Evolutionary conservation across 2,329 filamentous ascomycete genomes (phyloP).

Genomic region (Talaromyces sp.): DNA sequence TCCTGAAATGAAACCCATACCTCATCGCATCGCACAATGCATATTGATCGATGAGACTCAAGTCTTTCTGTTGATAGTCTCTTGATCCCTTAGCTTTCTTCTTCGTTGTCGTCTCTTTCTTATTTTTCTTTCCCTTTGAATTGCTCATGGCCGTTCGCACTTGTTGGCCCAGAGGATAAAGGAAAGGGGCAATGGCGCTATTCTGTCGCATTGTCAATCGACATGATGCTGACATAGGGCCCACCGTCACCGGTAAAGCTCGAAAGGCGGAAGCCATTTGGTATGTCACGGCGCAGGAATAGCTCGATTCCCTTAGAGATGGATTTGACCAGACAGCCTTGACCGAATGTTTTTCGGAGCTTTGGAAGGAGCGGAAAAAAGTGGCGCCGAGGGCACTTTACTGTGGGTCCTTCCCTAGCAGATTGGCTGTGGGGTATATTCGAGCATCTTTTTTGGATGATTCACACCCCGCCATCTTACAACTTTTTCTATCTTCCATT

Average conservation of each 20-base stretch:
- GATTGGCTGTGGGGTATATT: conserved; percentile 15
- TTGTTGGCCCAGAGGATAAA: conserved; percentile 32
- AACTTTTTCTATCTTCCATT: not conserved
- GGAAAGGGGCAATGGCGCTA: conserved; percentile 29
- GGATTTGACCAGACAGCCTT: not conserved
- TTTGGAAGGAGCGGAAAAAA: conserved; percentile 13
- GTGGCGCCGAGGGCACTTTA: not conserved
- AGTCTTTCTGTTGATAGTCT: conserved; percentile 60
- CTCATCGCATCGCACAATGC: conserved; percentile 90
- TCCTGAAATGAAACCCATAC: conserved; percentile 35
- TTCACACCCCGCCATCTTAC: conserved; percentile 13
- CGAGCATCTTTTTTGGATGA: conserved; percentile 9
- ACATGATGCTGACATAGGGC: conserved; percentile 33
- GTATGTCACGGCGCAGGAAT: conserved; percentile 1
- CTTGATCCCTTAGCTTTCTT: conserved; percentile 62
- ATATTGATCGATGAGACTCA: conserved; percentile 68
- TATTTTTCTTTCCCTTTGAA: conserved; percentile 50
- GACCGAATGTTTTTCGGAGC: conserved; percentile 18
- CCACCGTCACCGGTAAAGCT: conserved; percentile 34
- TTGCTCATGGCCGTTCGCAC: conserved; percentile 36
- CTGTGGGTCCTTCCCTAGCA: conserved; percentile 1
- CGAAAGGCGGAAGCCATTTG: conserved; percentile 36
- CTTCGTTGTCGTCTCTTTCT: conserved; percentile 44
- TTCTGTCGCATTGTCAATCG: conserved; percentile 28
- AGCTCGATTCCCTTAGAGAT: not conserved